Evolutionary conservation across 208 protist species (phyloP), one percentile per base, ranked within the genome.

Genomic region (Trypanosoma scelopori): DNA sequence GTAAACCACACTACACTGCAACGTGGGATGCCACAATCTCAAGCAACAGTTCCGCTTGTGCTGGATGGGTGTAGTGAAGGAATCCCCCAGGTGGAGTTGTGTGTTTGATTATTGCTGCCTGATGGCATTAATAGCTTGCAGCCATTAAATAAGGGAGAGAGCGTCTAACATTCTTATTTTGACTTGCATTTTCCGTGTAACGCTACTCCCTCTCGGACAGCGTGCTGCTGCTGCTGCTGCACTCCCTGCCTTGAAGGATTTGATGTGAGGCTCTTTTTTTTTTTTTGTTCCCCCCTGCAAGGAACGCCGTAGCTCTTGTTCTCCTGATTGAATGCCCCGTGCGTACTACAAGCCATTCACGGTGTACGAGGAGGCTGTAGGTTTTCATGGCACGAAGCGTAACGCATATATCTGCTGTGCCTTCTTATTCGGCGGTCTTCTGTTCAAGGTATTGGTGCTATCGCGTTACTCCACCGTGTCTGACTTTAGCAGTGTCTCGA

Each of bases 271-370:
- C n/a, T n/a, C n/a, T n/a, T n/a, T n/a, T n/a, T n/a, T n/a, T n/a
- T 55, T 55, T 22, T 30, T 65, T 49, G 32, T 71, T 53, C 41
- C 6, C 55, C 22, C 41, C 55, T 9, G 55, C 0, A 52, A 62
- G 27, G 39, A 23, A n/a, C 12, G 27, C 22, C 18, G 43, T 7
- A 32, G 12, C 32, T 22, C 35, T n/a, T n/a, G n/a, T 57, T 47
- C 28, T 37, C 58, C 49, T 62, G 28, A 52, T 61, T 49, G 18
- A 27, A 94, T 94, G 88, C 88, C 88, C 3, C 79, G 88, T 27
- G 88, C 84, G 15, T 90, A 91, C 55, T 91, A 91, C 77, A 84
- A 83, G 32, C 88, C 88, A 15, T 91, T 91, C 63, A 94, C 88
- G 35, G 74, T 79, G 5, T 91, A 91, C 49, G 88, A 94, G 70